Base-by-base conservation (phyloP, 805 yeast species). In the Cyberlindnera bimundalis region DNA sequence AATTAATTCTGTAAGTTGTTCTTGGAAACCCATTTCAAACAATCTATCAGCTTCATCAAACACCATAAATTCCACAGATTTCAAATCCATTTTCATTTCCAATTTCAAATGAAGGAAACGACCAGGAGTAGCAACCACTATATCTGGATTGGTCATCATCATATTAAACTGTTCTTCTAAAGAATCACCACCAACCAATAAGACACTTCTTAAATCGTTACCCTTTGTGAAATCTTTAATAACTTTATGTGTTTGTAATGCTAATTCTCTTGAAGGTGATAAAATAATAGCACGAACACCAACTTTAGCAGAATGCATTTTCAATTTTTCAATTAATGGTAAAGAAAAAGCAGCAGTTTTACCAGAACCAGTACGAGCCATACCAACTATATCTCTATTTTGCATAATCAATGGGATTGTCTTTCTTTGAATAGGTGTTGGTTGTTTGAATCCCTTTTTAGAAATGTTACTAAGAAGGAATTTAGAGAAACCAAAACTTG, bases 281-380 rank as follows among this genome's bases (percentile, higher is more conserved):
- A 93, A 63, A 42, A 93, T 81, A 26, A 93, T 71, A 0, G 96
- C 96, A 51, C 99, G 74, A 2, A 81, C 81, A 47, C 99, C 99
- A 32, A 85, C 83, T 58, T 79, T 84, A 23, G 96, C 89, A 32
- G 85, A 78, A 60, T 91, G 97, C 2, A 79, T 64, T 61, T 86
- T 87, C 52, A 91, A 71, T 58, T 77, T 81, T 54, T 93, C 97
- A 49, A 93, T 73, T 69, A 93, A 72, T 3, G 99, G 99, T 40
- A 93, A 66, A 16, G 87, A 76, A 60, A 93, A 93, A 1, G 99
- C 98, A 8, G 99, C 99, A 0, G 99, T 93, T 60, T 93, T 93
- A 72, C 99, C 99, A 19, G 96, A 86, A 56, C 99, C 99, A 0
- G 99, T 93, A 58, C 99, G 76, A 13, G 99, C 99, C 99, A 93